These are phyloP conservation scores for Entomophthora muscae DNA, from an alignment of 371 early-diverging fungal species.

Conservation along the genomic window DNA sequence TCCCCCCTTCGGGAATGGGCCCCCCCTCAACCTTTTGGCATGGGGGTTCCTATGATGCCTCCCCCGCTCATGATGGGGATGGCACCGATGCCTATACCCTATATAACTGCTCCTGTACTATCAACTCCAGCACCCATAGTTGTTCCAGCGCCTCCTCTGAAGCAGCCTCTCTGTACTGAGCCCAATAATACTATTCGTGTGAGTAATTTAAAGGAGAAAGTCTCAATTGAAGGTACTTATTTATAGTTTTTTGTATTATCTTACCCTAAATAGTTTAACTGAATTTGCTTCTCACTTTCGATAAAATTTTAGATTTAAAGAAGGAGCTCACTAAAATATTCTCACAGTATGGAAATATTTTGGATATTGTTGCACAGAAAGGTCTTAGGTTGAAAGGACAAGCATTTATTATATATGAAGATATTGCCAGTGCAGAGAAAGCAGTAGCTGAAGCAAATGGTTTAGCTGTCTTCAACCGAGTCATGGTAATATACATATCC, in stretches of 20 bases:
- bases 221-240: conserved; percentile 49
- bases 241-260: not conserved
- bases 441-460: conserved; percentile 74
- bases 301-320: conserved; percentile 41
- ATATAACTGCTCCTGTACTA: not conserved
- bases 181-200: conserved; percentile 75
- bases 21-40: not conserved
- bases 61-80: not conserved
- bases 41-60: not conserved
- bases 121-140: conserved; percentile 7
- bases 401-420: conserved; percentile 77
- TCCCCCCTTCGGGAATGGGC: not conserved
- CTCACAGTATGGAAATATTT: conserved; percentile 67
- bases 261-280: not conserved
- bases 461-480: conserved; percentile 57
- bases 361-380: conserved; percentile 67
- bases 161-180: conserved; percentile 34
- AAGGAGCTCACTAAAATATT: conserved; percentile 64
- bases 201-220: conserved; percentile 70
- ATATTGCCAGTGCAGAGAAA: conserved; percentile 57
- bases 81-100: not conserved
- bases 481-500: too few species aligned
- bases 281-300: not conserved
- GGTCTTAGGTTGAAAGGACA: conserved; percentile 82
- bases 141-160: conserved; percentile 25